Evolutionary conservation across 306 rosid genomes (phyloP).

Genomic region (Luffa aegyptiaca): DNA sequence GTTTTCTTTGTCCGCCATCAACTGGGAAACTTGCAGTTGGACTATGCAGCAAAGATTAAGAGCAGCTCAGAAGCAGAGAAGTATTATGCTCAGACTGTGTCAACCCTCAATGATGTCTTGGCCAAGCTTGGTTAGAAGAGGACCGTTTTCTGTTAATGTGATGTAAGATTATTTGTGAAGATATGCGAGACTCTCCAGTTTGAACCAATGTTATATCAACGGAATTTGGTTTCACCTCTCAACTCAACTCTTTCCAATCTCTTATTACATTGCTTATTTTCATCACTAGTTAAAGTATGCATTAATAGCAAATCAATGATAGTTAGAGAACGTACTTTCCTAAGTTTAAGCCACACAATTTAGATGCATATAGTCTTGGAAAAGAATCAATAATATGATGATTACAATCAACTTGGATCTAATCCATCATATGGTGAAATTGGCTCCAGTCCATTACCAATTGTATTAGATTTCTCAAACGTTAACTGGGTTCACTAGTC

Average conservation of each 20-base stretch:
- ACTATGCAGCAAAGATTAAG: conserved; percentile 88
- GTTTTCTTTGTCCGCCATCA: not conserved
- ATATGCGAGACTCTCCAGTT: not conserved
- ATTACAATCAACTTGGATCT: not conserved
- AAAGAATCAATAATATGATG: too few relatives aligned
- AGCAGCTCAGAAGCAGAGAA: conserved; percentile 85
- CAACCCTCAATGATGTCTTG: conserved; percentile 75
- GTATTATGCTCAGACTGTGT: conserved; percentile 64
- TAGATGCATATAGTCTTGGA: not conserved
- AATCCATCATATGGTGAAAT: not conserved
- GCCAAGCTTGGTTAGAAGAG: conserved; percentile 62
- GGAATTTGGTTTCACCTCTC: conserved; percentile 5
- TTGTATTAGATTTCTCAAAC: not conserved
- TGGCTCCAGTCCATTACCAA: not conserved
- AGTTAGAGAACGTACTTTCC: not conserved
- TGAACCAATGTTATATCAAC: conserved; percentile 5
- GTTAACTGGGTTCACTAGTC: not conserved
- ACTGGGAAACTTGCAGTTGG: conserved; percentile 41
- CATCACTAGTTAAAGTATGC: not conserved
- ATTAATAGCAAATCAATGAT: not conserved
- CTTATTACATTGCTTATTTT: not conserved
- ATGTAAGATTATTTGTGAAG: conserved; percentile 6
- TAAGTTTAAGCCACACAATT: not conserved
- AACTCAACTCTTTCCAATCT: not conserved
- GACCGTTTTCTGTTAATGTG: not conserved